These are phyloP conservation scores for Otatea glauca DNA, from an alignment of 176 grass and related monocot species.

Conservation along the genomic window DNA sequence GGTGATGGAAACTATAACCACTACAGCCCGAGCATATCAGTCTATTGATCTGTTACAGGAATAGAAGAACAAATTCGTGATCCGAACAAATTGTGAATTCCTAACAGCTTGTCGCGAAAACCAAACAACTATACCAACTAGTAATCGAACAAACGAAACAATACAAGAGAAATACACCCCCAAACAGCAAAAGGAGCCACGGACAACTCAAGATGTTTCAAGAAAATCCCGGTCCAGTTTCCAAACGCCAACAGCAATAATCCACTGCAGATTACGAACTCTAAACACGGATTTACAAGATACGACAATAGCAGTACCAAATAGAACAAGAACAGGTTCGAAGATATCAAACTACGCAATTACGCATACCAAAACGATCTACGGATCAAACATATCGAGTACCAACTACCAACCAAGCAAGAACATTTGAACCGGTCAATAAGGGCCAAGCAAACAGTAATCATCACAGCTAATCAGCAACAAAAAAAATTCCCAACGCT, in stretches of 20 bases:
- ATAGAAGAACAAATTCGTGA: conserved; percentile 1
- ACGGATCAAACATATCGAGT: background rate
- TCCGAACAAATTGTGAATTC: background rate
- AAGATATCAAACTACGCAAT: background rate
- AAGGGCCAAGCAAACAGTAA: background rate
- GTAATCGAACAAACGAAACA: conserved; percentile 5
- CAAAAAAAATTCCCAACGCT: background rate
- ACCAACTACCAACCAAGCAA: background rate
- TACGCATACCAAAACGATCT: background rate
- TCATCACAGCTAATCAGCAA: background rate
- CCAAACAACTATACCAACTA: background rate
- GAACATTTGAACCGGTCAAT: background rate
- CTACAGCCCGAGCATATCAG: background rate
- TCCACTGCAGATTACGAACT: background rate
- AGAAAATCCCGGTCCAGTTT: background rate
- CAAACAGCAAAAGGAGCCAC: background rate
- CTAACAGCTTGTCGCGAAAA: background rate
- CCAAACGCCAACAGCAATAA: background rate
- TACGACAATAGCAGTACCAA: background rate
- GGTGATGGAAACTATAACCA: background rate
- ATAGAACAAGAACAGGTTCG: background rate
- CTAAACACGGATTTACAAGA: background rate
- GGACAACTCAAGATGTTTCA: background rate
- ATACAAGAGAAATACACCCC: background rate
- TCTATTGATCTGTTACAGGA: conserved; percentile 13